phyloP scores from a whole-genome alignment of 1,284 basidiomycete genomes.

The Fomitopsis pinicola region DNA sequence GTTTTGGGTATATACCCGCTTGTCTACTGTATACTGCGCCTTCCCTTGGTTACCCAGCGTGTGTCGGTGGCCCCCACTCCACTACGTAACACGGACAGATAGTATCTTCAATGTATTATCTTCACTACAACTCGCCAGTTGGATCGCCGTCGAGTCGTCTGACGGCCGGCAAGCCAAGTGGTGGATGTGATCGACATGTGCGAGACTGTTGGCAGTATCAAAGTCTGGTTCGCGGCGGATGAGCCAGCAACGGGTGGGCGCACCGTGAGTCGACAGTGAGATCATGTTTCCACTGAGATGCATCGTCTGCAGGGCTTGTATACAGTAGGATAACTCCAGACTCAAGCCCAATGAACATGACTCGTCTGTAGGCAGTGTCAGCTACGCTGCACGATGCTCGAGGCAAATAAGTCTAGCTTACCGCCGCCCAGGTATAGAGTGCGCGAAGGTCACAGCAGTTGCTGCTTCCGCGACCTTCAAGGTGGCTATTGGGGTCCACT shows the following conservation, averaged over 20 bases:
- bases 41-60: constrained; percentile 39
- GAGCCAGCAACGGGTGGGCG: constrained; percentile 12
- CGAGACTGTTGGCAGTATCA: constrained; percentile 36
- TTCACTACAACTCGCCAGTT: constrained; percentile 63
- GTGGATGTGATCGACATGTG: constrained; percentile 68
- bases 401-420: constrained; percentile 20
- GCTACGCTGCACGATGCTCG: neutral
- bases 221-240: neutral
- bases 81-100: constrained; percentile 41
- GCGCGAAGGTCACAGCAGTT: constrained; percentile 66
- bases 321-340: constrained; percentile 63
- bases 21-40: constrained; percentile 63
- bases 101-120: constrained; percentile 77
- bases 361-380: constrained; percentile 36
- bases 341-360: constrained; percentile 69
- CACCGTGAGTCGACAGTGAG: constrained; percentile 47
- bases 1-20: constrained; percentile 41
- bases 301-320: constrained; percentile 27
- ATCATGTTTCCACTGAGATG: constrained; percentile 46
- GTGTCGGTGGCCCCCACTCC: constrained; percentile 34
- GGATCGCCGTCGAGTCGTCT: constrained; percentile 15
- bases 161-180: constrained; percentile 62
- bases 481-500: constrained; percentile 51
- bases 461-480: constrained; percentile 62
- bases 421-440: constrained; percentile 35